Percentiles rank a stretch among this genome's conserved stretches.
phyloP scores from a whole-genome alignment of 2,329 filamentous ascomycete genomes.

The Biscogniauxia marginata region DNA sequence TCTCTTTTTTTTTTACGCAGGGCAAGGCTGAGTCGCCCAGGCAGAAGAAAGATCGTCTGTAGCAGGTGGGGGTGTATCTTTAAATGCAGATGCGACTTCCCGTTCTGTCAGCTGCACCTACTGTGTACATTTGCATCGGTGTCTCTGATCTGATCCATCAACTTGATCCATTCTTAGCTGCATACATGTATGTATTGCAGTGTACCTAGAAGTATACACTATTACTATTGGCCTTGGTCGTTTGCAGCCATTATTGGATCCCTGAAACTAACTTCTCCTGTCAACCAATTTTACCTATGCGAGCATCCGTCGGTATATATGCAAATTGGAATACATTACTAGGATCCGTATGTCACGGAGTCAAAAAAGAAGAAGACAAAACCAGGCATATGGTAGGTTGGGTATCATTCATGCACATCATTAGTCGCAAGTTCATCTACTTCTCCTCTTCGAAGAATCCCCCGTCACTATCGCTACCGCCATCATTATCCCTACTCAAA shows the following conservation, averaged over 20 bases:
- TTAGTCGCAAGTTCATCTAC: background rate
- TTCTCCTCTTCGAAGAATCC: slow-evolving; percentile 55
- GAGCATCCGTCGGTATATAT: no score
- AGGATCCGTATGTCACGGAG: no score
- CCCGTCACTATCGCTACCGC: slow-evolving; percentile 50
- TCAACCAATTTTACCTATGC: no score
- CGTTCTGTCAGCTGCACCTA: background rate
- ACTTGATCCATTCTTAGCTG: background rate
- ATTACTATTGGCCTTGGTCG: no score
- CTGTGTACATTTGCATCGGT: no score
- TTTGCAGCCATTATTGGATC: no score
- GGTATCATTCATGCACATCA: slow-evolving; percentile 21
- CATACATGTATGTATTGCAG: background rate
- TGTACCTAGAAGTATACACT: background rate
- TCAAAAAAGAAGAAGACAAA: background rate
- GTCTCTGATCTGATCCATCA: background rate
- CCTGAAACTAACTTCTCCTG: no score
- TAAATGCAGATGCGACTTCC: background rate
- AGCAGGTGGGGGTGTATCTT: background rate
- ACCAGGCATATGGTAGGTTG: background rate
- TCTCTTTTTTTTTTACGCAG: no score
- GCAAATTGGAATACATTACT: no score
- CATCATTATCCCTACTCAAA: slow-evolving; percentile 30
- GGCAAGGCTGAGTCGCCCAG: background rate
- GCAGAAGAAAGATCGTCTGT: background rate